phyloP scores from a whole-genome alignment of 2,329 filamentous ascomycete species.

The Penicillium sp. region DNA sequence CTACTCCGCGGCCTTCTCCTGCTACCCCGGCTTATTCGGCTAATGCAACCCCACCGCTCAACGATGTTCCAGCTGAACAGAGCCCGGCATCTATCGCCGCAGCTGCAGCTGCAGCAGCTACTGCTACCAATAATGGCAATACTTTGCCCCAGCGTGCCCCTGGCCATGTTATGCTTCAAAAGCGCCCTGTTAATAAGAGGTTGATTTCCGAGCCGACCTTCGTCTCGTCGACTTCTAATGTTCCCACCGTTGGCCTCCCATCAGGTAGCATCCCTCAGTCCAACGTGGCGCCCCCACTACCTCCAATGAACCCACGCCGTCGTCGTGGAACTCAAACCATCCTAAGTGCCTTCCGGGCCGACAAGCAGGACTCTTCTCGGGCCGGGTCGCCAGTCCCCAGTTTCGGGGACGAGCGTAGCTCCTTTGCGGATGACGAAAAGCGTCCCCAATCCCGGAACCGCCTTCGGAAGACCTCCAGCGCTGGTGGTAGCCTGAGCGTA shows the following conservation, averaged over 20 bases:
- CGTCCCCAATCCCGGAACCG: constrained; percentile 37
- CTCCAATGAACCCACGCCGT: constrained; percentile 64
- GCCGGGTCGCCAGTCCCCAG: constrained; percentile 26
- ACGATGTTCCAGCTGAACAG: constrained; percentile 48
- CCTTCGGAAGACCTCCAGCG: constrained; percentile 42
- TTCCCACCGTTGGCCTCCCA: constrained; percentile 62
- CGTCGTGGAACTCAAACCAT: constrained; percentile 54
- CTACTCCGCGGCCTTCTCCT: constrained; percentile 49
- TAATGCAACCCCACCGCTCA: constrained; percentile 59
- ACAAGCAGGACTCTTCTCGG: constrained; percentile 36
- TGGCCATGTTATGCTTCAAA: constrained; percentile 46
- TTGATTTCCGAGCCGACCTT: constrained; percentile 65
- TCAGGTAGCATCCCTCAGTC: constrained; percentile 42
- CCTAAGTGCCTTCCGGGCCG: constrained; percentile 42
- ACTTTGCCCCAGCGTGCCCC: constrained; percentile 34
- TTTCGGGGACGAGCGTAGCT: constrained; percentile 22
- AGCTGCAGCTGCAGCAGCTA: constrained; percentile 19
- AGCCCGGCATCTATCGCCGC: constrained; percentile 39
- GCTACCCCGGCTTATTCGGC: constrained; percentile 53
- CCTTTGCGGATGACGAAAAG: constrained; percentile 42
- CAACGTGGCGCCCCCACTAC: constrained; percentile 53
- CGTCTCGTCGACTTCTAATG: constrained; percentile 58
- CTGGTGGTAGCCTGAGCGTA: constrained; percentile 50
- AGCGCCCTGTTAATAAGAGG: constrained; percentile 63
- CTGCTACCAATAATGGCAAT: constrained; percentile 22